A percentile compares a stretch with the other conserved stretches of the same genome.
Conservation (phyloP, 2,329 filamentous ascomycete genomes). For the Davidsoniella australis region DNA sequence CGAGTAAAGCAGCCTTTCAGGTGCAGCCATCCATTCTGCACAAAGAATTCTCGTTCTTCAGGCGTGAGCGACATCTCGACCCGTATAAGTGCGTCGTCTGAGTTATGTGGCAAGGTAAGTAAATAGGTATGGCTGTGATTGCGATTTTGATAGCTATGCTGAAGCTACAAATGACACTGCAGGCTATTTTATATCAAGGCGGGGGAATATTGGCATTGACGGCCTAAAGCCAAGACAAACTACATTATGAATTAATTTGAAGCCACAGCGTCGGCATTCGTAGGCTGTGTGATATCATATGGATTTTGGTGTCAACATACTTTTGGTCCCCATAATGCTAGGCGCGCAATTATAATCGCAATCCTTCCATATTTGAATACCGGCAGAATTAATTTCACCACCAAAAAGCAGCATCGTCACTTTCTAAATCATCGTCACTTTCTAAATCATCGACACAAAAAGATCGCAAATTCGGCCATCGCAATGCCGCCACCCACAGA, state of each 20-base stretch:
- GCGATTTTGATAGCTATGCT: background rate
- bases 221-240: background rate
- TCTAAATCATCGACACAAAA: background rate
- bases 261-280: background rate
- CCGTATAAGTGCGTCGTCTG: no score
- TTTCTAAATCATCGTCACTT: background rate
- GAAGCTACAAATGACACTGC: no score
- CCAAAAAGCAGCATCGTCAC: background rate
- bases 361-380: no score
- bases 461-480: background rate
- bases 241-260: background rate
- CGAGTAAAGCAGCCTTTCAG: constrained; percentile 21
- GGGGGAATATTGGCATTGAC: background rate
- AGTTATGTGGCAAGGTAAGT: no score
- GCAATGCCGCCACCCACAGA: background rate
- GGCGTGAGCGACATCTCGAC: constrained; percentile 17
- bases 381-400: background rate
- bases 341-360: no score
- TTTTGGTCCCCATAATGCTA: background rate
- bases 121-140: background rate
- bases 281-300: no score
- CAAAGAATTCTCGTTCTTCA: constrained; percentile 26
- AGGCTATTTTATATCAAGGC: constrained; percentile 4
- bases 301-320: constrained; percentile 1
- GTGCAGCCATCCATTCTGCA: constrained; percentile 23